Conservation (phyloP, 441 rosid species). For the Capsella rubella region DNA sequence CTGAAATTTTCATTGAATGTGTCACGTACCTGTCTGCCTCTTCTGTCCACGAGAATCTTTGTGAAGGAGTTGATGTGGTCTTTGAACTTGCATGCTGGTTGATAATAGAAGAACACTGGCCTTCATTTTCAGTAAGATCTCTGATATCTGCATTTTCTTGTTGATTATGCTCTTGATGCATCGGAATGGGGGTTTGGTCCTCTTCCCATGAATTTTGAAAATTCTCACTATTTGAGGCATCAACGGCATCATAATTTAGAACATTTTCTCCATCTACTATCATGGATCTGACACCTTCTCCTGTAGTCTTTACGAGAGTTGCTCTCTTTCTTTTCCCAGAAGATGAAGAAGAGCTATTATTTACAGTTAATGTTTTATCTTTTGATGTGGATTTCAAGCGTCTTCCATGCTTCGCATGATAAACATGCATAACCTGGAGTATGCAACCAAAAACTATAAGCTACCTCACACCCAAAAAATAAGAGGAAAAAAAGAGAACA, state of each 20-base stretch:
- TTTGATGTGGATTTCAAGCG: conserved; percentile 52
- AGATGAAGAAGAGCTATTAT: conserved; percentile 47
- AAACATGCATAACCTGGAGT: conserved; percentile 82
- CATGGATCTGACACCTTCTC: conserved; percentile 49
- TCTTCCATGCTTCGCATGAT: conserved; percentile 64
- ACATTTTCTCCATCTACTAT: conserved; percentile 35
- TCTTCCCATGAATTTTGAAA: conserved; percentile 45
- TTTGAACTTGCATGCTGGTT: conserved; percentile 56
- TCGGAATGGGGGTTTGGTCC: conserved; percentile 46
- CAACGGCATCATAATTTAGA: conserved; percentile 46
- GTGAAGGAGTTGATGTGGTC: conserved; percentile 57
- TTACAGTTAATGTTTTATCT: conserved; percentile 41
- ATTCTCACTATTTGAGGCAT: conserved; percentile 47
- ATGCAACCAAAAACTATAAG: conserved; percentile 37
- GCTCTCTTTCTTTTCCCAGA: conserved; percentile 68
- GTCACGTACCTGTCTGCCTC: conserved; percentile 78
- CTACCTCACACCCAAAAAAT: conserved; percentile 25
- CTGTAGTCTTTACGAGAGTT: conserved; percentile 47
- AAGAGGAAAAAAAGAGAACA: conserved; percentile 2
- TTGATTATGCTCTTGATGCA: conserved; percentile 49
- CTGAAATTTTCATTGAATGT: conserved; percentile 25
- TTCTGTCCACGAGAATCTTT: conserved; percentile 87
- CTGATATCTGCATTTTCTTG: conserved; percentile 49
- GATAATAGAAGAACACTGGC: conserved; percentile 52
- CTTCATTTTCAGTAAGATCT: conserved; percentile 57